Conservation (phyloP, 2,329 filamentous ascomycete genomes). For the Talaromyces sp. region DNA sequence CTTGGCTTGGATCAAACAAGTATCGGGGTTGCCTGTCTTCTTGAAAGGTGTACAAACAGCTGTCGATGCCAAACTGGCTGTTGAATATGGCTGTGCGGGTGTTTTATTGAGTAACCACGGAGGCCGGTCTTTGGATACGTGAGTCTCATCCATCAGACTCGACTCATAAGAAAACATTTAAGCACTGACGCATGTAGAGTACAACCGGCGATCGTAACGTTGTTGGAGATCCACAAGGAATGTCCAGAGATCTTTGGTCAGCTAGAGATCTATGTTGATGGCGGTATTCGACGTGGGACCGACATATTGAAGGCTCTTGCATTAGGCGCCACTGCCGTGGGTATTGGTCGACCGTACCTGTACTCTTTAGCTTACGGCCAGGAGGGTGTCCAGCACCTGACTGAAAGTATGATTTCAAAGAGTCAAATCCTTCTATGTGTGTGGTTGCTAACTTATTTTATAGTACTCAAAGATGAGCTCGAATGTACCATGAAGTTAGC, state of each 20-base stretch:
- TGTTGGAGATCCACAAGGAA: slow-evolving; percentile 41
- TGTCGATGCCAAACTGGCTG: slow-evolving; percentile 11
- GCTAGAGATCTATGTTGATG: slow-evolving; percentile 13
- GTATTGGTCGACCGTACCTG: slow-evolving; percentile 13
- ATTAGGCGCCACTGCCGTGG: slow-evolving; percentile 10
- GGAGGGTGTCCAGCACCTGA: slow-evolving; percentile 15
- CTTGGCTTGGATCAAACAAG: slow-evolving; percentile 7
- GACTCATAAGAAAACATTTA: too few relatives aligned
- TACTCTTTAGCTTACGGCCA: slow-evolving; percentile 17
- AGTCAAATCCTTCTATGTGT: background rate
- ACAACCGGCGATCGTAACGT: slow-evolving; percentile 38
- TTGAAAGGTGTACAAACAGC: slow-evolving; percentile 12
- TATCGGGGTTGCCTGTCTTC: slow-evolving; percentile 11
- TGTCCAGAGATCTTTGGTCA: slow-evolving; percentile 32
- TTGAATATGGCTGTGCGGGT: slow-evolving; percentile 25
- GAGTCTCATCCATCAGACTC: background rate
- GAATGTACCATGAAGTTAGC: slow-evolving; percentile 33
- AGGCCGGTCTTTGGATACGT: slow-evolving; percentile 44
- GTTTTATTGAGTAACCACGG: slow-evolving; percentile 43
- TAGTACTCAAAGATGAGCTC: slow-evolving; percentile 32
- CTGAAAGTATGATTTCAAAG: slow-evolving; percentile 2
- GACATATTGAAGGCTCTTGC: slow-evolving; percentile 13
- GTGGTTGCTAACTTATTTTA: background rate
- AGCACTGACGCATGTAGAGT: background rate
- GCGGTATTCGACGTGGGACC: slow-evolving; percentile 13